Conservation (phyloP, 352 stramenopile genomes). For the Phytopythium chamaehyphon region DNA sequence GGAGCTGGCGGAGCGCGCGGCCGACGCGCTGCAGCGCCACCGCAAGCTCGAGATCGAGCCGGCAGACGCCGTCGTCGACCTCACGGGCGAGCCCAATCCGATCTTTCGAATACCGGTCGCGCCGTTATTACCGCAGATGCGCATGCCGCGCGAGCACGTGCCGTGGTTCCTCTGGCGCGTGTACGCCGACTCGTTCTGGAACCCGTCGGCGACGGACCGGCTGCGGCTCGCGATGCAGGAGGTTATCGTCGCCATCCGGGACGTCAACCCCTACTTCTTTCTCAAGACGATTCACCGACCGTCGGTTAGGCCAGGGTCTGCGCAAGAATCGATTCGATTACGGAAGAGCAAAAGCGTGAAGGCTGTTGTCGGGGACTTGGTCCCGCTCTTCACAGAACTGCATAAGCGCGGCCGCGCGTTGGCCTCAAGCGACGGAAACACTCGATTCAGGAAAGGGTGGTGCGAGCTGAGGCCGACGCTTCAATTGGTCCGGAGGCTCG, state of each 20-base stretch:
- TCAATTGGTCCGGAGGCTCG: slow-evolving; percentile 14
- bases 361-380: slow-evolving; percentile 18
- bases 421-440: slow-evolving; percentile 6
- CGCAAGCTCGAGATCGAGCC: background rate
- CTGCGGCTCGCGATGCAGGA: slow-evolving; percentile 25
- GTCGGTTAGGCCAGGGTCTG: no score
- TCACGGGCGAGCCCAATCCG: background rate
- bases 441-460: slow-evolving; percentile 21
- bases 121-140: slow-evolving; percentile 8
- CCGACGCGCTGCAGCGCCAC: background rate
- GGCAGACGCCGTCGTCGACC: background rate
- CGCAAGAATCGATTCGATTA: slow-evolving; percentile 1
- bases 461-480: slow-evolving; percentile 20
- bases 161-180: slow-evolving; percentile 28
- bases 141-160: slow-evolving; percentile 29
- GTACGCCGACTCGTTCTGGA: slow-evolving; percentile 17
- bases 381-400: slow-evolving; percentile 18
- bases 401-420: slow-evolving; percentile 18
- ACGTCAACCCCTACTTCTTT: slow-evolving; percentile 34
- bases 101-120: background rate
- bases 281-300: slow-evolving; percentile 40
- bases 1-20: background rate
- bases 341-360: slow-evolving; percentile 15
- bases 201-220: slow-evolving; percentile 7
- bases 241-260: slow-evolving; percentile 21